Conservation (phyloP, 805 yeast genomes). For the Candida namnaoensis region DNA sequence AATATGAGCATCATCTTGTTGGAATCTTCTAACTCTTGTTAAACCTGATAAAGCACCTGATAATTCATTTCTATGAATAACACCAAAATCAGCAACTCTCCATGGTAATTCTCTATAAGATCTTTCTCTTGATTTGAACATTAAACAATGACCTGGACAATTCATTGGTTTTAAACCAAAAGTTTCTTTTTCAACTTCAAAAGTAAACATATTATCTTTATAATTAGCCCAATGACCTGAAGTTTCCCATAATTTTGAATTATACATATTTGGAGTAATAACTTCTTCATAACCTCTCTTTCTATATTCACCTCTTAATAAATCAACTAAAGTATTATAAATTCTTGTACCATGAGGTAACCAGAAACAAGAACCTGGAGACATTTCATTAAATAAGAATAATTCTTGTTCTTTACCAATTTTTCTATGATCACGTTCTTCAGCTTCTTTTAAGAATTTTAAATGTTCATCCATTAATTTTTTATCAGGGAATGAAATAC, state of each 20-base stretch:
- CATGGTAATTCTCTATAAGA: constrained; percentile 96
- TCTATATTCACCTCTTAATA: constrained; percentile 78
- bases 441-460: constrained; percentile 92
- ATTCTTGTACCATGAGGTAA: constrained; percentile 98
- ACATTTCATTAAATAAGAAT: constrained; percentile 90
- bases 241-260: constrained; percentile 95
- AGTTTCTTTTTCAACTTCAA: constrained; percentile 93
- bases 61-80: constrained; percentile 92
- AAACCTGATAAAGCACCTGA: constrained; percentile 92
- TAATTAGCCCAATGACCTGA: constrained; percentile 99
- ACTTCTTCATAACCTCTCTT: constrained; percentile 97
- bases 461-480: constrained; percentile 90
- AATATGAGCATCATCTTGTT: constrained; percentile 98
- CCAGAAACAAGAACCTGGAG: constrained; percentile 99
- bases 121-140: constrained; percentile 88
- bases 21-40: constrained; percentile 98
- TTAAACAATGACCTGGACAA: constrained; percentile 88
- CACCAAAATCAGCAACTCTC: constrained; percentile 99
- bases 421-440: constrained; percentile 91
- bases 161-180: constrained; percentile 94
- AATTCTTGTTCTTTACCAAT: constrained; percentile 95
- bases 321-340: constrained; percentile 76
- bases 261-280: constrained; percentile 98
- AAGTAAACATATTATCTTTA: constrained; percentile 94
- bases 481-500: constrained; percentile 98